These are phyloP conservation scores for Globisporangium splendens DNA, from an alignment of 352 stramenopile species.

Conservation along the genomic window DNA sequence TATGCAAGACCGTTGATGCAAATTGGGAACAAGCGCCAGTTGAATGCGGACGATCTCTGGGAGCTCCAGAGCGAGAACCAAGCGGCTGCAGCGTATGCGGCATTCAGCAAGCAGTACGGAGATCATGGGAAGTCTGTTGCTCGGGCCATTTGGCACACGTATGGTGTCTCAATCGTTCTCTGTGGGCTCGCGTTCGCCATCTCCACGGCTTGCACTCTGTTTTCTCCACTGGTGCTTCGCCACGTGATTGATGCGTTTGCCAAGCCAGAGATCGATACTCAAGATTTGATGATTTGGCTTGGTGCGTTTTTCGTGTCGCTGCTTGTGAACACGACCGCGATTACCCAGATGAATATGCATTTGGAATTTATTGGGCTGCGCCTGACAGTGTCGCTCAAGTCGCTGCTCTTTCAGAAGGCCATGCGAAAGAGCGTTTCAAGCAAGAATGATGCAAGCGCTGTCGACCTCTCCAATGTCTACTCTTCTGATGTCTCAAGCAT, in stretches of 20 bases:
- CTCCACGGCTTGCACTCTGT: conserved; percentile 26
- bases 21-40: conserved; percentile 35
- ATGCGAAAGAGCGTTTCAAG: conserved; percentile 19
- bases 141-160: conserved; percentile 19
- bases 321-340: conserved; percentile 26
- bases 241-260: conserved; percentile 37
- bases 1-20: conserved; percentile 39
- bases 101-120: conserved; percentile 21
- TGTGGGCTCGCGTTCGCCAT: conserved; percentile 28
- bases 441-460: conserved; percentile 15
- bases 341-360: conserved; percentile 20
- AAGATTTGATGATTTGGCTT: conserved; percentile 28
- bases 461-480: conserved; percentile 92
- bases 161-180: conserved; percentile 22
- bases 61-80: conserved; percentile 27
- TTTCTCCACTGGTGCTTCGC: conserved; percentile 40
- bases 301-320: conserved; percentile 36
- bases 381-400: conserved; percentile 32
- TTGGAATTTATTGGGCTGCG: conserved; percentile 27
- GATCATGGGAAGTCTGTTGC: conserved; percentile 20
- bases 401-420: conserved; percentile 41
- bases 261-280: conserved; percentile 20
- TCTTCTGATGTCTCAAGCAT: conserved; percentile 82
- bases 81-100: conserved; percentile 17
- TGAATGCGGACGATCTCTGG: conserved; percentile 42